Base-by-base conservation (phyloP, 306 rosid genomes). In the Alnus rubra region DNA sequence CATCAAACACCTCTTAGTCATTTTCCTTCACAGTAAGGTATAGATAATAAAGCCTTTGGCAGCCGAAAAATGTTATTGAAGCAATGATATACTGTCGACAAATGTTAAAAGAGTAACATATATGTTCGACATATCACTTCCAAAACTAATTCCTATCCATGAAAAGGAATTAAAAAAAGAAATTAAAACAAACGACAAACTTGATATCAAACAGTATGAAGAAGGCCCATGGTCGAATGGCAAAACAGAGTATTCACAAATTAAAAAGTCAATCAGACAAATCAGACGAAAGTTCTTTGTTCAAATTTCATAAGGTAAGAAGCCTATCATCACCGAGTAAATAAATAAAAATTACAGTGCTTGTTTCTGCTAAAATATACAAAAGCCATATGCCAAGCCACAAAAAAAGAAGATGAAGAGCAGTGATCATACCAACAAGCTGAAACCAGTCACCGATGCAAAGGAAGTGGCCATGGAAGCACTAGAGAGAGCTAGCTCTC, bases 381-480 rank as follows among this genome's bases (percentile, higher is more conserved):
- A 8, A 7, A 47, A 5, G 28, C 28, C 28, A 23, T 23, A 23
- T 23, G 28, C 28, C 28, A 23, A 23, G 28, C 28, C 0, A 23
- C 28, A 23, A 23, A n/a, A 7, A 19, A 56, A 56, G 63, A 28
- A 45, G 37, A 44, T 9, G 47, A 48, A 49, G 11, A 42, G 15
- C 9, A 80, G 30, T 48, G 13, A 19, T 3, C 78, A 51, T 83
- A 86, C 89, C 83, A 83, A 55, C 59, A 83, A 79, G 77, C 89
- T 86, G 77, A 86, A 86, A 35, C 89, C 89, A 65, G 89, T 83
- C 2, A 86, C 87, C 0, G 89, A 80, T 60, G 89, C 85, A 37
- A 86, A 86, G 31, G 89, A 86, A 78, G 87, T 83, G 72, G 89
- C 89, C 87, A 86, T 77, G 49, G 82, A 86, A 70, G 87, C 89